Evolutionary conservation across 2,329 filamentous ascomycete species (phyloP), one percentile per base, ranked within the genome.

Genomic region (Rugonectria rugulosa): DNA sequence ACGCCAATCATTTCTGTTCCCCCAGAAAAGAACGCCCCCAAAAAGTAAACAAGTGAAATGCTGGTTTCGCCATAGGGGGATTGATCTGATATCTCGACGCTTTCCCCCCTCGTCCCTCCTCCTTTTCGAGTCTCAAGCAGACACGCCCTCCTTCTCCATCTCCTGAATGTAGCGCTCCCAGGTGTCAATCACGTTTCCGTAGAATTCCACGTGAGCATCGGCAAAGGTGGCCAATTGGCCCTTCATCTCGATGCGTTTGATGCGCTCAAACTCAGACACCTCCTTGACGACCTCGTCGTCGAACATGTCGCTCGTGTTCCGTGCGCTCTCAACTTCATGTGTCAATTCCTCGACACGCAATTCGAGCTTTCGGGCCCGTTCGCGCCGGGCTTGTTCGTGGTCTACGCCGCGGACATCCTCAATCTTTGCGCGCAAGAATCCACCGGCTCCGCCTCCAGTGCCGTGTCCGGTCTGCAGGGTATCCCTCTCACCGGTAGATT

Each of bases 401-500:
- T 99, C 95, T 4, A 99, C 93, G 12, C 95, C 95, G 15, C 95
- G 88, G 60, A 97, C 93, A 70, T 99, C 95, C 75, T 99, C 95
- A 68, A 99, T 89, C 75, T 98, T 98, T 72, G 89, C 88, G 38
- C 93, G 89, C 64, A 99, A 84, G 78, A 97, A 98, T 4, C 90
- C 88, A 11, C 88, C 90, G 0, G 92, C 90, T 1, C 92, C 92
- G 6, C 62, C 91, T 43, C 85, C 84, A 21, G 71, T 66, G 46
- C 70, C 68, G 63, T 88, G 86, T 10, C 87, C 86, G 0, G 86
- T 85, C 8, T 82, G 81, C 3, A 97, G 85, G 14, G 84, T 81
- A 74, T 99, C 95, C 42, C 93, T 89, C 74, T 99, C 95, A 4
- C 87, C 79, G 3, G 91, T 92, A 1, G 91, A 92, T 73, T 96